Evolutionary conservation across 768 basidiomycete species (phyloP), one percentile per base, ranked within the genome.

Genomic region (Kwoniella heveanensis): DNA sequence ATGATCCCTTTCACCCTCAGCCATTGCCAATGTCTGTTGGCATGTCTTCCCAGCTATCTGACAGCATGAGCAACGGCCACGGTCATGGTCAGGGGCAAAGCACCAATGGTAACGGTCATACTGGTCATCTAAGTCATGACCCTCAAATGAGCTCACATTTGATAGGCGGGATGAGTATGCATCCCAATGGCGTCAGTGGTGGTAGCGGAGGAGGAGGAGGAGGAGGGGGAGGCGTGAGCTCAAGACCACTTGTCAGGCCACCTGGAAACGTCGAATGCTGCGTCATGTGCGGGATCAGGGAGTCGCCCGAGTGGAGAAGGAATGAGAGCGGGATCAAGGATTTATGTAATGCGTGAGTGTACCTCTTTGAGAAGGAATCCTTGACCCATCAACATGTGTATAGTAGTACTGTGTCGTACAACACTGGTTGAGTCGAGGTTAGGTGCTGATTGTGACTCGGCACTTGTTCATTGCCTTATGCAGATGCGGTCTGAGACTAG

Each of bases 331-430:
- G 78, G 12, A 67, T 75, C 64, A 79, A 79, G 61, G 74, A 79
- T 54, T 48, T 79, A 21, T 79, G 78, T 57, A 79, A 79, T 54
- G 78, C 78, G 76, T 79, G 61, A 79, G 77, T 79, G 19, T 17
- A 32, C 13, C 32, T 32, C 7, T 32, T n/a, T n/a, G n/a, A n/a
- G n/a, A n/a, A n/a, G n/a, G n/a, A n/a, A n/a, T n/a, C n/a, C n/a
- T n/a, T n/a, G n/a, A n/a, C n/a, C n/a, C n/a, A n/a, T n/a, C n/a
- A n/a, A n/a, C n/a, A n/a, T n/a, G n/a, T n/a, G n/a, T n/a, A n/a
- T n/a, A n/a, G n/a, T n/a, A n/a, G n/a, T n/a, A n/a, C n/a, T n/a
- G n/a, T n/a, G n/a, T n/a, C n/a, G n/a, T n/a, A n/a, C n/a, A n/a
- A n/a, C n/a, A n/a, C n/a, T n/a, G n/a, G n/a, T n/a, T n/a, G n/a